Base-by-base conservation (phyloP, 352 stramenopile genomes). In the Phytopythium cucurbitacearum region DNA sequence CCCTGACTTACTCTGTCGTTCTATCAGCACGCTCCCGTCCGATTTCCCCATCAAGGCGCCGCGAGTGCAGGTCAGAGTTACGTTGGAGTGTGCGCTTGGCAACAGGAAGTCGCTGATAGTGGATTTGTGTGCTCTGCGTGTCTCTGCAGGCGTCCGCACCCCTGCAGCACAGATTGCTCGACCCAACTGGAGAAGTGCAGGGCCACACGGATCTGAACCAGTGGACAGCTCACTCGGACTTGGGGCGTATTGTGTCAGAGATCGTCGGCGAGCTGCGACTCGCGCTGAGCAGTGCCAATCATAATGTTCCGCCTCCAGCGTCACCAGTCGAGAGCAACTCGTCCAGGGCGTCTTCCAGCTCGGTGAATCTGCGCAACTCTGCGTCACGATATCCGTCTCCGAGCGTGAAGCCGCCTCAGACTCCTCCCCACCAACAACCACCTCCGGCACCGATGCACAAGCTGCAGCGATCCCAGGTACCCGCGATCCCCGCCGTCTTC, bases 151-250 rank as follows among this genome's bases (percentile, higher is more conserved):
- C 73, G 8, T 91, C 83, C 7, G 73, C 89, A 16, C 71, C 79
- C 0, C 34, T 94, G 59, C 79, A 89, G 56, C 80, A 94, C 58
- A 73, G 67, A 40, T 87, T 80, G 76, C 60, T 94, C 7, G 83
- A 94, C 62, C 59, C 73, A 12, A 69, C 65, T 12, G 82, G 83
- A 10, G 89, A 84, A 42, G 84, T 94, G 7, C 67, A 83, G 21
- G 69, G 75, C 0, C 80, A 94, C 53, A 63, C 74, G 12, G 84
- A 94, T 51, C 51, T 94, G 15, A 88, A 76, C 57, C 79, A 85
- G 48, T 94, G 84, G 84, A 90, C 80, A 3, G 80, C 77, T 13
- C 84, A 94, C 66, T 91, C 84, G 53, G 84, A 94, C 55, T 60
- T 94, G 36, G 84, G 84, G 8, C 73, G 84, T n/a, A 94, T 73